Evolutionary conservation across 306 rosid genomes (phyloP).

Genomic region (Rubus idaeus): DNA sequence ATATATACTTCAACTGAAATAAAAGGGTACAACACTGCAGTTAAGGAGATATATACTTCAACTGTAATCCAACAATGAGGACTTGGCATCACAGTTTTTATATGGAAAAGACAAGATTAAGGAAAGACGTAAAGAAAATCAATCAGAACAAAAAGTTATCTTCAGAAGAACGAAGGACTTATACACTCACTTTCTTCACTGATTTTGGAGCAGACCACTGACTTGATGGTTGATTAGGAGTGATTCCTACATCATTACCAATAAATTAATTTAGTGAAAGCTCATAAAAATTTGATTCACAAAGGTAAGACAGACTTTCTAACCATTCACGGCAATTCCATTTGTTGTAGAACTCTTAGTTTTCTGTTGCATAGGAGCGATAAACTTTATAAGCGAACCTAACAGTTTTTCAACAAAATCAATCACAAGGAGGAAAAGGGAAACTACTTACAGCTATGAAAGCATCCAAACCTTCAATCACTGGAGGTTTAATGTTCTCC

Average conservation of each 20-base stretch:
- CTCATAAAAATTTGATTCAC: constrained; percentile 14
- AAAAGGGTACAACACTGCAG: neutral
- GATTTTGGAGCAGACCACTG: constrained; percentile 65
- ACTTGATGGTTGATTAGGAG: constrained; percentile 44
- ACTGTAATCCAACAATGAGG: neutral
- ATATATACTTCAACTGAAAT: neutral
- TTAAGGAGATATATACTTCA: no score
- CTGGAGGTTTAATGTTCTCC: constrained; percentile 72
- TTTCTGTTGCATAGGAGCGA: constrained; percentile 41
- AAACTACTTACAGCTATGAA: constrained; percentile 54
- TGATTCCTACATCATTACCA: constrained; percentile 33
- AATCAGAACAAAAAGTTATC: neutral
- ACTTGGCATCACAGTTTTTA: neutral
- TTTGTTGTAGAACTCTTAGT: constrained; percentile 40
- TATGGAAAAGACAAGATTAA: neutral
- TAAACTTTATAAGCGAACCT: constrained; percentile 14
- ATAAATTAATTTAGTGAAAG: constrained; percentile 17
- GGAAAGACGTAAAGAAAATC: neutral
- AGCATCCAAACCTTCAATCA: constrained; percentile 67
- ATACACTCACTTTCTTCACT: constrained; percentile 51
- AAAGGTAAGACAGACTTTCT: constrained; percentile 17
- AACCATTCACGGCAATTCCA: constrained; percentile 51
- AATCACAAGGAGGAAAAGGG: constrained; percentile 13
- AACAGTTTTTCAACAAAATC: neutral
- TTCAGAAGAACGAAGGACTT: constrained; percentile 1